Conservation (phyloP, 2,329 filamentous ascomycete genomes). For the Penicillium concentricum region DNA sequence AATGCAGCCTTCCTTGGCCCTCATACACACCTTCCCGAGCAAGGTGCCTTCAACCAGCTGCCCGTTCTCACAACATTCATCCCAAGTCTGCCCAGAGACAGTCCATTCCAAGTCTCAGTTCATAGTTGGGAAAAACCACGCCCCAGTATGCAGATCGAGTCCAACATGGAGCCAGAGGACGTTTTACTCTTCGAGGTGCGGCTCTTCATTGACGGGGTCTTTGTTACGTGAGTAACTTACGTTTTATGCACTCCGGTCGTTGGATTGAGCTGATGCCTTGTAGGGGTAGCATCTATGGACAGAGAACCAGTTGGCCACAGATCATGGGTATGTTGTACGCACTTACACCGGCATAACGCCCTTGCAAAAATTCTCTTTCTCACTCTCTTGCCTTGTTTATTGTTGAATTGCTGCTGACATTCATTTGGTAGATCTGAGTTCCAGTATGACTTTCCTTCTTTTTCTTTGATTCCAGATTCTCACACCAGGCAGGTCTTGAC, state of each 20-base stretch:
- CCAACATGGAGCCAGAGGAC: slow-evolving; percentile 57
- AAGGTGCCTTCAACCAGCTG: slow-evolving; percentile 42
- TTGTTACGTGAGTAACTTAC: slow-evolving; percentile 56
- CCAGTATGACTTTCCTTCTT: slow-evolving; percentile 23
- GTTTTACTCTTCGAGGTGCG: slow-evolving; percentile 63
- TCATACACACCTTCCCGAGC: slow-evolving; percentile 23
- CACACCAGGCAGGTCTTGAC: slow-evolving; percentile 39
- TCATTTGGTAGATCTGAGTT: slow-evolving; percentile 34
- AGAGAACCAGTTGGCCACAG: slow-evolving; percentile 53
- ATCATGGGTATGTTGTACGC: slow-evolving; percentile 47
- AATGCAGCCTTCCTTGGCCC: slow-evolving; percentile 42
- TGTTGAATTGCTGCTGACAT: background rate
- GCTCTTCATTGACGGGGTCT: slow-evolving; percentile 66
- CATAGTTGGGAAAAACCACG: slow-evolving; percentile 69
- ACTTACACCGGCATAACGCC: background rate
- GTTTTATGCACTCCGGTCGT: background rate
- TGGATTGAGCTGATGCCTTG: background rate
- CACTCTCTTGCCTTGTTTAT: background rate
- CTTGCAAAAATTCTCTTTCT: background rate
- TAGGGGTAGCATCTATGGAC: slow-evolving; percentile 58
- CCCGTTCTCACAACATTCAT: slow-evolving; percentile 71
- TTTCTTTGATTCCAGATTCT: slow-evolving; percentile 34
- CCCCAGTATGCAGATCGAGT: slow-evolving; percentile 57
- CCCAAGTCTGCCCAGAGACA: slow-evolving; percentile 59
- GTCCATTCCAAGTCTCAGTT: slow-evolving; percentile 69